Evolutionary conservation across 164 flowering plant species (phyloP), one percentile per base, ranked within the genome.

Genomic region (Stephania japonica): DNA sequence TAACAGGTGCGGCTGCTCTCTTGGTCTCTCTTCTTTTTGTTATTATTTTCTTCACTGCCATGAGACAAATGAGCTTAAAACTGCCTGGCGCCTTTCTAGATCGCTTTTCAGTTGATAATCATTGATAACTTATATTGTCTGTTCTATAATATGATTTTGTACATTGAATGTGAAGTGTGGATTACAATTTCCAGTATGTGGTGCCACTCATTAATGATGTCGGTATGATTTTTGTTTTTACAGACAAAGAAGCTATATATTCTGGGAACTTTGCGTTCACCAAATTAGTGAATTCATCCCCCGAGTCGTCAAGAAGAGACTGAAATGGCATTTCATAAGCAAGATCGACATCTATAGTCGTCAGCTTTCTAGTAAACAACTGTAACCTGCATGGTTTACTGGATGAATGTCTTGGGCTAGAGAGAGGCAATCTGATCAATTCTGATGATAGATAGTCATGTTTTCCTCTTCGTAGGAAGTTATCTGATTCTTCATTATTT

Each of bases 241-340:
- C 91, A 92, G 99, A 87, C 69, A 90, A 85, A 78, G 96, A 91
- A 76, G 90, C 98, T 73, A 77, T 95, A 73, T 82, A 86, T 61
- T 88, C 98, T 26, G 99, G 99, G 66, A 95, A 95, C 82, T 92
- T 95, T 86, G 81, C 78, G 85, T 95, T 95, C 87, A 85, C 92
- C 16, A 66, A 90, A n/a, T 78, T 92, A 78, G 84, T 82, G 78
- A 79, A 59, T 32, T 65, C 67, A 42, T 50, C 24, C 23, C 70
- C 72, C 66, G 71, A 70, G 59, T 59, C 75, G 23, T 62, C 25
- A 16, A 80, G 62, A 27, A 42, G 64, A 72, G 1, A 7, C 5
- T 11, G 69, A 49, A 43, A 38, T 38, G 12, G 1, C 47, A 23
- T 6, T 19, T 18, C 9, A 10, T 21, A 59, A 59, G n/a, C 25